phyloP scores from a whole-genome alignment of 208 protist species.

The Trypanosoma theileri region DNA sequence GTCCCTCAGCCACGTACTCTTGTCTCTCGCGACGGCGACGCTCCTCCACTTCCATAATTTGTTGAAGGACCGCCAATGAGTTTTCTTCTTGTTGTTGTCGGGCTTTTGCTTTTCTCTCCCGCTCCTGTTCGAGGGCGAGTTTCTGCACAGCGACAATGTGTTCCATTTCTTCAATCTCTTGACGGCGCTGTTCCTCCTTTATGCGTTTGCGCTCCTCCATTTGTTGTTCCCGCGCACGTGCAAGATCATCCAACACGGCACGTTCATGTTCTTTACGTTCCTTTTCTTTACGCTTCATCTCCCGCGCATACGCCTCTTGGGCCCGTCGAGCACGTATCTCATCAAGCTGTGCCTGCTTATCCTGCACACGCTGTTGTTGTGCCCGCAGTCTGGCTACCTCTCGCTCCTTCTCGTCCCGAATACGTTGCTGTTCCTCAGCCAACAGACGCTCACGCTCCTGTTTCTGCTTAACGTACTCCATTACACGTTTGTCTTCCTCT shows the following conservation, averaged over 20 bases:
- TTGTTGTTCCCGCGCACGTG: conserved; percentile 73
- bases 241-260: conserved; percentile 75
- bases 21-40: conserved; percentile 74
- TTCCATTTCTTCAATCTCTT: conserved; percentile 87
- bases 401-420: conserved; percentile 84
- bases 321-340: conserved; percentile 88
- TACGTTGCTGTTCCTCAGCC: conserved; percentile 81
- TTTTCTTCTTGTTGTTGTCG: conserved; percentile 79
- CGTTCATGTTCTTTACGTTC: conserved; percentile 60
- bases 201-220: conserved; percentile 72
- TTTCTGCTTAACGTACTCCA: conserved; percentile 85
- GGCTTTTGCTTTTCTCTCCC: conserved; percentile 49
- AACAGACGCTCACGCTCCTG: conserved; percentile 85
- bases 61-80: conserved; percentile 77
- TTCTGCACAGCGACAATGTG: conserved; percentile 84
- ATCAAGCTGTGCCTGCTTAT: conserved; percentile 91
- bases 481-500: conserved; percentile 89
- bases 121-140: conserved; percentile 76
- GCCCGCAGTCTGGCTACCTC: conserved; percentile 89
- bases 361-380: conserved; percentile 88
- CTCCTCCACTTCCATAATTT: conserved; percentile 93
- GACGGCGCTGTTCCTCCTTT: conserved; percentile 52
- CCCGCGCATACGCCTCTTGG: conserved; percentile 85
- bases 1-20: conserved; percentile 91
- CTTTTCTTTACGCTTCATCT: conserved; percentile 78